Conservation (phyloP, 23 red algal species). For the Gracilariopsis chorda region DNA sequence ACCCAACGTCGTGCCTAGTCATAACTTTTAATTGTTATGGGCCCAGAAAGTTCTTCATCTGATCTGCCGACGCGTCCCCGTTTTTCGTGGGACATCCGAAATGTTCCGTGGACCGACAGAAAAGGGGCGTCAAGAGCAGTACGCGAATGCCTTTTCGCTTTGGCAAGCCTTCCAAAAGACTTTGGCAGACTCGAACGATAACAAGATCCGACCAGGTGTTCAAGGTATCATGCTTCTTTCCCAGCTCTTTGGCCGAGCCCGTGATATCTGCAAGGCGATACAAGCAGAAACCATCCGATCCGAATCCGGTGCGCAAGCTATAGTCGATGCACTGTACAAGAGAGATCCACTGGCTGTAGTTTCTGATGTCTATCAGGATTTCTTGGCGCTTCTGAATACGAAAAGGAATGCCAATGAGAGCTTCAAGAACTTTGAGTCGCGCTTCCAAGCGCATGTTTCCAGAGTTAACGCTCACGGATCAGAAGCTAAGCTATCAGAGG, state of each 20-base stretch:
- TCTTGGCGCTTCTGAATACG: background rate
- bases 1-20: too few species aligned
- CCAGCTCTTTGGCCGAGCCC: too few species aligned
- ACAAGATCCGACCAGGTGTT: too few species aligned
- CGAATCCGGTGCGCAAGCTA: background rate
- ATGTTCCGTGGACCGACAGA: constrained; percentile 7
- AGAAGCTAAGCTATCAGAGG: background rate
- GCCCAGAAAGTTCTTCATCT: constrained; percentile 19
- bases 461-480: background rate
- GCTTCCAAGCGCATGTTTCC: background rate
- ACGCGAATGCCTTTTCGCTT: too few species aligned
- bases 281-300: background rate
- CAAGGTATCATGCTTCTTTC: too few species aligned
- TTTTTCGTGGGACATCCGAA: background rate
- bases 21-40: constrained; percentile 3
- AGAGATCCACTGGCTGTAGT: constrained; percentile 2
- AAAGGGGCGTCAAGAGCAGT: constrained; percentile 3
- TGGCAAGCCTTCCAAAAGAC: too few species aligned
- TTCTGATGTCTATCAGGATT: too few species aligned
- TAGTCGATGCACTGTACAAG: constrained; percentile 18
- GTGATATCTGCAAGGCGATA: too few species aligned
- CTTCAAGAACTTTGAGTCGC: too few species aligned
- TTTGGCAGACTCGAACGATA: too few species aligned
- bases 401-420: background rate
- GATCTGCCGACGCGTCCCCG: background rate